Evolutionary conservation across 352 stramenopile genomes (phyloP).

Genomic region (Globisporangium abappressorium): DNA sequence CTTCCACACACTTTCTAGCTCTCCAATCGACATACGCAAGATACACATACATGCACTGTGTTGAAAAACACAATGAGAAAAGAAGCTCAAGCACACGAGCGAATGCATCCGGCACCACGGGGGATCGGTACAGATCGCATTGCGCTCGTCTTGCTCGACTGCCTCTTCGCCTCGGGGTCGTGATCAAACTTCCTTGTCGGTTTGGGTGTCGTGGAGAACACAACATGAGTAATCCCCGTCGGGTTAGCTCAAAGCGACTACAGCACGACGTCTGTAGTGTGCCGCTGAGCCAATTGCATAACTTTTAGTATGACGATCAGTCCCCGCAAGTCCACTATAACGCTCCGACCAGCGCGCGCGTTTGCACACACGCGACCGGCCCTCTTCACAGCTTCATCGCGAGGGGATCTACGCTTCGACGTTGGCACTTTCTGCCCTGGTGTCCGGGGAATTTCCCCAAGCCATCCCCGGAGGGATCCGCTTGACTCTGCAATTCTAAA

Average conservation of each 20-base stretch:
- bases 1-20: constrained; percentile 15
- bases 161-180: neutral
- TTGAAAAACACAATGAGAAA: constrained; percentile 9
- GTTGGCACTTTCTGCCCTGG: constrained; percentile 85
- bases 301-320: constrained; percentile 91
- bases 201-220: constrained; percentile 88
- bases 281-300: constrained; percentile 90
- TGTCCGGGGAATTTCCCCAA: constrained; percentile 91
- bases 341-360: constrained; percentile 19
- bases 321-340: constrained; percentile 59
- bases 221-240: constrained; percentile 91
- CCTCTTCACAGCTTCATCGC: constrained; percentile 65
- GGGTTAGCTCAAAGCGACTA: constrained; percentile 81
- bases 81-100: neutral
- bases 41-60: neutral
- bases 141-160: neutral
- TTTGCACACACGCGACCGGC: constrained; percentile 14
- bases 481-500: constrained; percentile 93
- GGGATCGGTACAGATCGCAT: neutral
- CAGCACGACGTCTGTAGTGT: constrained; percentile 55
- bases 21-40: neutral
- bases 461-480: constrained; percentile 45
- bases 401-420: constrained; percentile 79
- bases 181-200: constrained; percentile 24
- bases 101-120: neutral